phyloP scores from a whole-genome alignment of 306 rosid genomes.

The Mimosa pudica region DNA sequence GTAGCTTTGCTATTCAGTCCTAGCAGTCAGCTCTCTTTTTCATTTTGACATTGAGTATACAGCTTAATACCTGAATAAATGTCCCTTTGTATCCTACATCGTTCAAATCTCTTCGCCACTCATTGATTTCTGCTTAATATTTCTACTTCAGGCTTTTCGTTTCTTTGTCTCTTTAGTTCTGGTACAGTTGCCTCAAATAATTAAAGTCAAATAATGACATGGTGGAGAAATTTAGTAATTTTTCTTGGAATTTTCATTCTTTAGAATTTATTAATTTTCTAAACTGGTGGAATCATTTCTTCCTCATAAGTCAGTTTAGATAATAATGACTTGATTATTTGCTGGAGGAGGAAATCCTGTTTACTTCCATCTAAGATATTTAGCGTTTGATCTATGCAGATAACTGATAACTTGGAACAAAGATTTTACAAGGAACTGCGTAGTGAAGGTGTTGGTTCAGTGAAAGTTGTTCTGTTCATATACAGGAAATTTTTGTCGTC shows the following conservation, averaged over 20 bases:
- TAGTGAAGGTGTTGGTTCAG: slow-evolving; percentile 70
- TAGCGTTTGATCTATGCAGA: slow-evolving; percentile 53
- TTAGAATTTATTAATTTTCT: slow-evolving; percentile 1
- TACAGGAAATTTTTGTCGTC: slow-evolving; percentile 70
- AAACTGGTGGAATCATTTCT: not conserved
- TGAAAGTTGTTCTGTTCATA: slow-evolving; percentile 66
- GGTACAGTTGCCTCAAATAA: slow-evolving; percentile 29
- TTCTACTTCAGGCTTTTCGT: not conserved
- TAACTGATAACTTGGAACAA: slow-evolving; percentile 76
- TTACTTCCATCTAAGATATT: slow-evolving; percentile 33
- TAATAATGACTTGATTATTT: not conserved
- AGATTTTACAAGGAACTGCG: slow-evolving; percentile 90
- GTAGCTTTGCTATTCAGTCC: not conserved
- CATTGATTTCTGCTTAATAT: not conserved
- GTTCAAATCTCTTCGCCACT: not conserved
- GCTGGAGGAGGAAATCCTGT: slow-evolving; percentile 9
- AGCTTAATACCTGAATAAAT: not conserved
- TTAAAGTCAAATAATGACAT: slow-evolving; percentile 22
- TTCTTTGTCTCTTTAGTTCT: slow-evolving; percentile 13
- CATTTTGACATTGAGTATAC: not conserved
- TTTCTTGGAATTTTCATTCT: slow-evolving; percentile 24
- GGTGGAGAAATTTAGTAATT: slow-evolving; percentile 26
- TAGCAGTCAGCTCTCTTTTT: not conserved
- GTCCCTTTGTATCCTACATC: not conserved
- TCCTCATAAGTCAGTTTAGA: not conserved